Evolutionary conservation across 2,329 filamentous ascomycete genomes (phyloP).

Genomic region (Aspergillus sp.): DNA sequence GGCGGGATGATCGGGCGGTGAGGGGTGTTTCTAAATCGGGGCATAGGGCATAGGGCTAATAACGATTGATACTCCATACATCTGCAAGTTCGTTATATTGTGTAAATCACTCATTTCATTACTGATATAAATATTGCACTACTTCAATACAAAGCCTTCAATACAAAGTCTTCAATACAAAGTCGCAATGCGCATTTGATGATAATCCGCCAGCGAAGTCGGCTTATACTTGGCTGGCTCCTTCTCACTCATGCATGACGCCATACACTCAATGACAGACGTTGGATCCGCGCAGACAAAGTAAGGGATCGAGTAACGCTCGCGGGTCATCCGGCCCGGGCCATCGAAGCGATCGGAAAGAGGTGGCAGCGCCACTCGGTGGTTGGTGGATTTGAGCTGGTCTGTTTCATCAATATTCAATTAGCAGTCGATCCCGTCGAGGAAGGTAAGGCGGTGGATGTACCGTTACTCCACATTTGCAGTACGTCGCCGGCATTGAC

Average conservation of each 20-base stretch:
- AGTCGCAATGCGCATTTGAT: slow-evolving; percentile 23
- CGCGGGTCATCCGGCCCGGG: slow-evolving; percentile 38
- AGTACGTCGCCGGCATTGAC: slow-evolving; percentile 46
- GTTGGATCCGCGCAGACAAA: slow-evolving; percentile 47
- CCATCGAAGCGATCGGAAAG: slow-evolving; percentile 31
- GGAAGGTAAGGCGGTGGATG: slow-evolving; percentile 2
- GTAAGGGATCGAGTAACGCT: slow-evolving; percentile 54
- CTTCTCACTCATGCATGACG: slow-evolving; percentile 36
- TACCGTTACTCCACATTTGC: slow-evolving; percentile 45
- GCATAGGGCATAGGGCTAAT: slow-evolving; percentile 15
- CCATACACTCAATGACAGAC: slow-evolving; percentile 46
- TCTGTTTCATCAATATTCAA: slow-evolving; percentile 21
- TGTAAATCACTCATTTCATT: no score
- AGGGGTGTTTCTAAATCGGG: slow-evolving; percentile 4
- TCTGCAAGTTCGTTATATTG: no score
- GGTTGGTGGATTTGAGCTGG: slow-evolving; percentile 45
- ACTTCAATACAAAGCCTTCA: not conserved
- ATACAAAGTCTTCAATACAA: not conserved
- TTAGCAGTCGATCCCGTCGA: slow-evolving; percentile 3
- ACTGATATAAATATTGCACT: no score
- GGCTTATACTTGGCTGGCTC: slow-evolving; percentile 45
- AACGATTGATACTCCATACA: not conserved
- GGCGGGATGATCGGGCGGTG: slow-evolving; percentile 3
- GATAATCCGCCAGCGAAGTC: slow-evolving; percentile 35
- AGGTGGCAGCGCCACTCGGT: slow-evolving; percentile 45